These are phyloP conservation scores for Pisolithus microcarpus DNA, from an alignment of 768 basidiomycete genomes.

Conservation along the genomic window DNA sequence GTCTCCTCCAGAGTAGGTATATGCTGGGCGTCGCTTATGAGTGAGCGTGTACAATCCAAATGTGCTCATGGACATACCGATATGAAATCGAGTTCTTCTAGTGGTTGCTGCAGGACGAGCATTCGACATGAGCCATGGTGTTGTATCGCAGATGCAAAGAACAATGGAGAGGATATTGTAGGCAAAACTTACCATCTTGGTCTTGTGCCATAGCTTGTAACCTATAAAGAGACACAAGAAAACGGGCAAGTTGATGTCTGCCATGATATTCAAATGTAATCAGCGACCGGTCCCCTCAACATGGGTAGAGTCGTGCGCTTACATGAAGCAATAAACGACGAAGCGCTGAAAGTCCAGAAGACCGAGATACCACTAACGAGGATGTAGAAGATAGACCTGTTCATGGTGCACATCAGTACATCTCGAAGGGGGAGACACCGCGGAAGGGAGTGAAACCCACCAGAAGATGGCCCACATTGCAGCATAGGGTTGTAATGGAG, in stretches of 20 bases:
- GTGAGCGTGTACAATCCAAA: not conserved
- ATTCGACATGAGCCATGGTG: not conserved
- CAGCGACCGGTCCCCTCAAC: not conserved
- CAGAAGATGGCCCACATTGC: conserved; percentile 67
- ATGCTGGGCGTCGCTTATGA: conserved; percentile 32
- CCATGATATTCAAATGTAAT: not conserved
- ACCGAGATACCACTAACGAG: conserved; percentile 49
- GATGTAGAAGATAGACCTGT: conserved; percentile 41
- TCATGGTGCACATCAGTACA: not conserved
- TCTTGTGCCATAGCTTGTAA: conserved; percentile 32
- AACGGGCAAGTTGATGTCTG: conserved; percentile 34
- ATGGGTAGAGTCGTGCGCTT: conserved; percentile 4
- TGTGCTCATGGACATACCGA: conserved; percentile 36
- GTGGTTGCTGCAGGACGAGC: conserved; percentile 6
- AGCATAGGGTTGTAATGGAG: conserved; percentile 56
- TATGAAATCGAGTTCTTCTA: conserved; percentile 60
- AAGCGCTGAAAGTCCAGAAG: conserved; percentile 56
- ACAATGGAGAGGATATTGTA: too few relatives aligned
- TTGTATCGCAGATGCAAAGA: not conserved
- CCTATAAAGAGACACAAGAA: conserved; percentile 40
- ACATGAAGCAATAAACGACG: conserved; percentile 43
- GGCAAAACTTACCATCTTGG: conserved; percentile 14
- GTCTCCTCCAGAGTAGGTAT: conserved; percentile 69
- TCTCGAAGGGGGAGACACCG: not conserved
- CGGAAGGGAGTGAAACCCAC: conserved; percentile 34